Percentiles rank a stretch among this genome's conserved stretches.
Conservation (phyloP, 768 basidiomycete species). For the Kwoniella dendrophila region DNA sequence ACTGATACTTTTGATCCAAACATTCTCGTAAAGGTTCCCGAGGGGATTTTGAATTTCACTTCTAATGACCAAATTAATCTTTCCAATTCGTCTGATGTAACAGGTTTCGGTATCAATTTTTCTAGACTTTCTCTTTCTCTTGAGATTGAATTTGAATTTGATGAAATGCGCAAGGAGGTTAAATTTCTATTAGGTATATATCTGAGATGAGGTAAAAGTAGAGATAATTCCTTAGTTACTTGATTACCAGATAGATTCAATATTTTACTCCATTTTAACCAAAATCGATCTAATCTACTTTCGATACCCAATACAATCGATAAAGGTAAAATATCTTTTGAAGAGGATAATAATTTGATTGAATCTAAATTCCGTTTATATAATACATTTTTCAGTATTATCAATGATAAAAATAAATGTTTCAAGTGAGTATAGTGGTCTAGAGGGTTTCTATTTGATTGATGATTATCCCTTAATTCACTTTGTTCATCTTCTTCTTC, state of each 20-base stretch:
- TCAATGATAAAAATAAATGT: neutral
- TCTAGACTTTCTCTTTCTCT: neutral
- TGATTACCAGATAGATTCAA: neutral
- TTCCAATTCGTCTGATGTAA: slow-evolving; percentile 1
- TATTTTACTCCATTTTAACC: neutral
- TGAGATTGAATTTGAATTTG: too few species aligned
- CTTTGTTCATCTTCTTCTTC: too few species aligned
- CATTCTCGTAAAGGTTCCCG: slow-evolving; percentile 7
- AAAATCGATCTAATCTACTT: neutral
- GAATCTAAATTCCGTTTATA: neutral
- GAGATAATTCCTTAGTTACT: too few species aligned
- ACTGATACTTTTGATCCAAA: neutral
- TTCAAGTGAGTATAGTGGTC: too few species aligned
- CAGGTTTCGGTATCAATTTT: neutral
- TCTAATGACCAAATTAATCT: slow-evolving; percentile 6
- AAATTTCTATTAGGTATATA: neutral
- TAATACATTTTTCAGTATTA: neutral
- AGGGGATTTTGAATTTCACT: neutral
- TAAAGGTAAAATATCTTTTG: neutral
- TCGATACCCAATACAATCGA: neutral
- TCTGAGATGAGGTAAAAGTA: neutral
- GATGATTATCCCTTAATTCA: neutral
- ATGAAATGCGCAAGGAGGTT: too few species aligned
- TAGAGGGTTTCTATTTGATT: neutral
- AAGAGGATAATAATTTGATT: neutral